phyloP scores from a whole-genome alignment of 1,284 basidiomycete genomes.

The Pseudozyma tsukubaensis region DNA sequence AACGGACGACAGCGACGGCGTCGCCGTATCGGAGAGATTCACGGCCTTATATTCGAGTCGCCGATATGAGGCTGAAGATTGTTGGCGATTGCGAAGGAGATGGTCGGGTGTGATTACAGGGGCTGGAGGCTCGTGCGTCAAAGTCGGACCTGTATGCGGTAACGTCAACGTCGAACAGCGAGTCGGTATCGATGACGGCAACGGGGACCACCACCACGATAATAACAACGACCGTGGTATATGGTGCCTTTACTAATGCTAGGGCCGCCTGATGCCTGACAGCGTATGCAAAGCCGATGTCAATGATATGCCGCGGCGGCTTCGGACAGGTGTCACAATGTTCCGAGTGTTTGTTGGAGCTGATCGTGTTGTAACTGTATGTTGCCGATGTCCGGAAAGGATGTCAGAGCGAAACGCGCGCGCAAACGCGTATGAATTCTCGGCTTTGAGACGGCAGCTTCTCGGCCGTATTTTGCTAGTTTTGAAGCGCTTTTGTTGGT shows the following conservation, averaged over 20 bases:
- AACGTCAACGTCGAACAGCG: slow-evolving; percentile 12
- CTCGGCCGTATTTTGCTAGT: slow-evolving; percentile 20
- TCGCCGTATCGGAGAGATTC: not conserved
- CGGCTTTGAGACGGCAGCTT: slow-evolving; percentile 3
- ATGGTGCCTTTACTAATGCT: not conserved
- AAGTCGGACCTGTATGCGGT: not conserved
- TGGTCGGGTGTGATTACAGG: not conserved
- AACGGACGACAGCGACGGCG: slow-evolving; percentile 2
- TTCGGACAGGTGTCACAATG: slow-evolving; percentile 3
- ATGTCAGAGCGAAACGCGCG: slow-evolving; percentile 1
- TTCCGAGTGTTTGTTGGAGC: not conserved
- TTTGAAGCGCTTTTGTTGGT: slow-evolving; percentile 15
- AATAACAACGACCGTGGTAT: not conserved
- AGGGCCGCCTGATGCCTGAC: too few relatives aligned
- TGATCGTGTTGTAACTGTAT: slow-evolving; percentile 1
- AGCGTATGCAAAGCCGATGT: slow-evolving; percentile 4
- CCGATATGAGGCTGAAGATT: not conserved
- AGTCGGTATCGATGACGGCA: not conserved
- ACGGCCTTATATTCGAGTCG: not conserved
- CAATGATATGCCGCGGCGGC: not conserved
- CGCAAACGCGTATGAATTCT: slow-evolving; percentile 5
- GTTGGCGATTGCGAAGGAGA: not conserved
- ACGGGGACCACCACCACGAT: slow-evolving; percentile 6
- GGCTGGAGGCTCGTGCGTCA: slow-evolving; percentile 32
- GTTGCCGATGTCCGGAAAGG: slow-evolving; percentile 3